phyloP scores from a whole-genome alignment of 2,329 filamentous ascomycete species.

The Phoma herbarum region DNA sequence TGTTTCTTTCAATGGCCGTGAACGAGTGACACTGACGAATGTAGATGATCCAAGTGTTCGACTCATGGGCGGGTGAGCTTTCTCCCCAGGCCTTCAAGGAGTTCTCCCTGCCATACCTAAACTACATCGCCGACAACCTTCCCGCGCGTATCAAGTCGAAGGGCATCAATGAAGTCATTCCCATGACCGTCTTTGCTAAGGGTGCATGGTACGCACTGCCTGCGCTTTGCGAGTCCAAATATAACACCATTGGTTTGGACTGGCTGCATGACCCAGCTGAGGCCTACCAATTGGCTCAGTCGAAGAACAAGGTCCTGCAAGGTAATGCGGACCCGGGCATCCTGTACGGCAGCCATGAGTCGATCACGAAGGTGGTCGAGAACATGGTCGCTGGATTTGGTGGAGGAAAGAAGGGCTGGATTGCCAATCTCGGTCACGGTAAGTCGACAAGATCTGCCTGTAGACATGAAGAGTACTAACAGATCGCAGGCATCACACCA shows the following conservation, averaged over 20 bases:
- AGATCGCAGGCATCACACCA: slow-evolving; percentile 79
- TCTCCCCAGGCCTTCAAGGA: slow-evolving; percentile 82
- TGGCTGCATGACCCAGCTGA: slow-evolving; percentile 92
- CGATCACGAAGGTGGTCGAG: slow-evolving; percentile 83
- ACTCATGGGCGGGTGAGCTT: slow-evolving; percentile 96
- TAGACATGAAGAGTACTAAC: slow-evolving; percentile 26
- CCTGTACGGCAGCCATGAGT: slow-evolving; percentile 82
- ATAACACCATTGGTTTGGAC: slow-evolving; percentile 93
- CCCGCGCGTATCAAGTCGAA: slow-evolving; percentile 77
- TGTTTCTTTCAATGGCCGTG: background rate
- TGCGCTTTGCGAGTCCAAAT: slow-evolving; percentile 84
- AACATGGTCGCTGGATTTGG: slow-evolving; percentile 88
- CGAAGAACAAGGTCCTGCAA: slow-evolving; percentile 81
- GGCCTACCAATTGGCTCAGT: slow-evolving; percentile 76
- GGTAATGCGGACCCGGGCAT: slow-evolving; percentile 96
- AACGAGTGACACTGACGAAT: slow-evolving; percentile 25
- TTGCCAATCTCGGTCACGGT: slow-evolving; percentile 96
- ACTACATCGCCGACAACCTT: slow-evolving; percentile 82
- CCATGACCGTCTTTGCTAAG: slow-evolving; percentile 98
- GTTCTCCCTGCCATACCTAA: slow-evolving; percentile 87
- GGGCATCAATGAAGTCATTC: slow-evolving; percentile 75
- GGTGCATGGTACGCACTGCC: slow-evolving; percentile 96
- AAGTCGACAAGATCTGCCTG: slow-evolving; percentile 44
- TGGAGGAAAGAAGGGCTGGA: slow-evolving; percentile 89
- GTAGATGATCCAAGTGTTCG: slow-evolving; percentile 92